Evolutionary conservation across 176 grass and related monocot genomes (phyloP), one percentile per base, ranked within the genome.

Genomic region (Secale cereale): DNA sequence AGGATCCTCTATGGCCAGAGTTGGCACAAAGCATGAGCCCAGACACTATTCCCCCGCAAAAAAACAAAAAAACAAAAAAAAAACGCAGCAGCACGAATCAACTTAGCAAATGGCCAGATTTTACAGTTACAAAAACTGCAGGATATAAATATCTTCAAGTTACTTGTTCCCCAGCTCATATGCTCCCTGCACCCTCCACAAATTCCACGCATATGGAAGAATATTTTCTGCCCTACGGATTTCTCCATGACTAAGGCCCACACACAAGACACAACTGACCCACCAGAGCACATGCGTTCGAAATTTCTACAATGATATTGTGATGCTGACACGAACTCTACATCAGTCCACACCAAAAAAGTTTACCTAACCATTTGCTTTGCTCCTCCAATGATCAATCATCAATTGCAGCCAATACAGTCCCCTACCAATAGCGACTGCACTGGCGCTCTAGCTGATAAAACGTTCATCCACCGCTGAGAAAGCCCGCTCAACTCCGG

Each of bases 201-300:
- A 73, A 56, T 64, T 85, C 22, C 80, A 54, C 13, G 4, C 45
- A 70, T 71, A 70, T 71, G 78, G 39, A 78, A 77, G 39, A 77
- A 25, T 71, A 50, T 17, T 29, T 6, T 36, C 8, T 33, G 10
- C 48, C 50, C 15, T 16, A 3, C 4, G 4, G 52, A 22, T 22
- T 56, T 56, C 2, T 56, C 52, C 2, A 22, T 56, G 52, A 22
- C 19, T 6, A 56, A 22, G 52, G 19, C 19, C 52, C 52, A 3
- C 52, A 56, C 48, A 46, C 43, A 52, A 3, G 19, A 56, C 48
- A 46, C 43, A 52, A 7, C 22, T 56, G 26, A 82, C 69, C 37
- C 75, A 84, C 22, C 12, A 56, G 75, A 69, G 8, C 62, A 59
- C 81, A 74, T 43, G 76, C 30, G 33, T 41, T 83, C 14, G 60